Base-by-base conservation (phyloP, 768 basidiomycete genomes). In the Mycena floridula region DNA sequence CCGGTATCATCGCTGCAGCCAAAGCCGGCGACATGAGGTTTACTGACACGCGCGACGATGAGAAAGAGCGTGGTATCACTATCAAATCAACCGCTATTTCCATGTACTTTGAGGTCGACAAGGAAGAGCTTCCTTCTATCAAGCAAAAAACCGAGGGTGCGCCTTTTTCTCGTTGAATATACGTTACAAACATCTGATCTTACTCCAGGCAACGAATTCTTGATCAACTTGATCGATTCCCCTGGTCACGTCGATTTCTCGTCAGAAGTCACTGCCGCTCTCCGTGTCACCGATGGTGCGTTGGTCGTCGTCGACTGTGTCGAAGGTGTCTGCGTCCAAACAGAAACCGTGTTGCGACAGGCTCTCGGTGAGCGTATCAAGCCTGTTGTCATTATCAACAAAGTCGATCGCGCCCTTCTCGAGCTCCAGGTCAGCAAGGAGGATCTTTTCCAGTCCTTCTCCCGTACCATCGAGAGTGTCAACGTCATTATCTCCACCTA, bases 201-300 rank as follows among this genome's bases (percentile, higher is more conserved):
- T 41, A 37, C 21, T 35, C 43, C 48, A 84, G 92, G 93, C 53
- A 76, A 81, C 62, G 91, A 97, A 66, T 99, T 99, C 80, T 81
- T 99, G 79, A 97, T 99, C 78, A 99, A 99, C 74, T 72, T 99
- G 73, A 98, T 99, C 74, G 96, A 99, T 66, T 97, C 94, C 7
- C 96, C 96, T 43, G 96, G 96, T 59, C 96, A 99, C 81, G 96
- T 99, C 68, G 96, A 99, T 68, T 99, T 99, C 78, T 99, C 96
- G 25, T 98, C 96, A 42, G 96, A 99, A 70, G 96, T 99, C 58
- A 99, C 96, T 2, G 96, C 96, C 50, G 96, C 96, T 53, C 91
- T 99, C 63, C 96, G 96, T 73, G 96, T 99, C 60, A 99, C 96
- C 51, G 96, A 99, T 54, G 96, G 95, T 76, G 96, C 96, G 48